These are phyloP conservation scores for Mariannaea sp. DNA, from an alignment of 2,329 filamentous ascomycete genomes.

Conservation along the genomic window DNA sequence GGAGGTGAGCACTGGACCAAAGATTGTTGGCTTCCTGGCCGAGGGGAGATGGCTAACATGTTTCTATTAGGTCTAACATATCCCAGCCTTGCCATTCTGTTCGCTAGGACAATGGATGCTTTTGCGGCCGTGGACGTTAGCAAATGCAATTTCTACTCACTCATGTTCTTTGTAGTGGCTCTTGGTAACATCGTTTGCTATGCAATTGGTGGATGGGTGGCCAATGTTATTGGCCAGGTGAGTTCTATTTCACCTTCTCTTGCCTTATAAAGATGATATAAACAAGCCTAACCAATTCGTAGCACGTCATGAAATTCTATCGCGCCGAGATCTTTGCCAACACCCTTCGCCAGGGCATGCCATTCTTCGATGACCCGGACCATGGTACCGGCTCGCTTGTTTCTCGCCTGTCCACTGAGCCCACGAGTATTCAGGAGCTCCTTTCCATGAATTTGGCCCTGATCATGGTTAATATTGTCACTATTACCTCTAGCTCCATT, in stretches of 20 bases:
- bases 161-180: conserved; percentile 62
- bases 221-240: conserved; percentile 46
- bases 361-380: conserved; percentile 48
- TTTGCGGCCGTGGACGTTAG: conserved; percentile 42
- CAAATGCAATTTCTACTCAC: conserved; percentile 56
- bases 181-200: conserved; percentile 53
- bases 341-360: conserved; percentile 60
- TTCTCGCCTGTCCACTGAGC: conserved; percentile 45
- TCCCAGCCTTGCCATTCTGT: conserved; percentile 48
- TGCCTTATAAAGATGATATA: too few relatives aligned
- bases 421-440: conserved; percentile 56
- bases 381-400: conserved; percentile 48
- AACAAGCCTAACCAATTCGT: not conserved
- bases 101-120: conserved; percentile 47
- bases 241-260: not conserved
- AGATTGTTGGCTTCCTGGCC: too few relatives aligned
- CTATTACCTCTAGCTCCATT: conserved; percentile 50
- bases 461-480: conserved; percentile 53
- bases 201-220: conserved; percentile 43
- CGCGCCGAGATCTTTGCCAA: conserved; percentile 53
- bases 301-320: conserved; percentile 43
- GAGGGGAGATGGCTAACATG: not conserved
- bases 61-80: conserved; percentile 43
- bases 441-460: conserved; percentile 54
- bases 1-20: conserved; percentile 33